These are phyloP conservation scores for Pelargonium nanum DNA, from an alignment of 345 rosid genomes.

Conservation along the genomic window DNA sequence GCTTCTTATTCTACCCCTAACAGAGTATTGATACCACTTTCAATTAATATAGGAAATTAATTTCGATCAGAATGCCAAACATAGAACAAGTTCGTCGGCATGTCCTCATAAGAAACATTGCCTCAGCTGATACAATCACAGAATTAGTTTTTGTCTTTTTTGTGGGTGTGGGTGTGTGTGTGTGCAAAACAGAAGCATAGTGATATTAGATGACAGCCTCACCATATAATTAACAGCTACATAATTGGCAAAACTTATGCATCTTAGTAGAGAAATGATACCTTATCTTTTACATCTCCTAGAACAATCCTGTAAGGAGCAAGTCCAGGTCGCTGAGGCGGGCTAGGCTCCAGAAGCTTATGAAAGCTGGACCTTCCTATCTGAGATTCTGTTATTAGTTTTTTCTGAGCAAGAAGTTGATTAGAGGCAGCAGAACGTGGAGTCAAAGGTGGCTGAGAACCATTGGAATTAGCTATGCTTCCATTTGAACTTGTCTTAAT, in stretches of 20 bases:
- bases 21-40: too few relatives aligned
- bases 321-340: conserved; percentile 62
- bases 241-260: not conserved
- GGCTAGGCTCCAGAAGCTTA: conserved; percentile 91
- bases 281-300: conserved; percentile 92
- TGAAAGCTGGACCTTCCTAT: conserved; percentile 86
- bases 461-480: not conserved
- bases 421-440: not conserved
- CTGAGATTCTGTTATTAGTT: conserved; percentile 66
- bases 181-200: too few relatives aligned
- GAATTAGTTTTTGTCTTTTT: too few relatives aligned
- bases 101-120: too few relatives aligned
- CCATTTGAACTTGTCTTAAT: not conserved
- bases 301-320: conserved; percentile 95
- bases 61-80: too few relatives aligned
- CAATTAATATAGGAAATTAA: too few relatives aligned
- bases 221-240: too few relatives aligned
- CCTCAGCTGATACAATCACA: too few relatives aligned
- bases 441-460: not conserved
- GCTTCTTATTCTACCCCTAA: too few relatives aligned
- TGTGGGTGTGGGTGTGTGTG: too few relatives aligned
- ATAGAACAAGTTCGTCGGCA: too few relatives aligned
- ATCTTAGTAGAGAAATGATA: conserved; percentile 13
- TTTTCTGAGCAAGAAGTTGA: conserved; percentile 25
- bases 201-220: too few relatives aligned